These are phyloP conservation scores for Dioszegia crocea DNA, from an alignment of 768 basidiomycete genomes.

Conservation along the genomic window DNA sequence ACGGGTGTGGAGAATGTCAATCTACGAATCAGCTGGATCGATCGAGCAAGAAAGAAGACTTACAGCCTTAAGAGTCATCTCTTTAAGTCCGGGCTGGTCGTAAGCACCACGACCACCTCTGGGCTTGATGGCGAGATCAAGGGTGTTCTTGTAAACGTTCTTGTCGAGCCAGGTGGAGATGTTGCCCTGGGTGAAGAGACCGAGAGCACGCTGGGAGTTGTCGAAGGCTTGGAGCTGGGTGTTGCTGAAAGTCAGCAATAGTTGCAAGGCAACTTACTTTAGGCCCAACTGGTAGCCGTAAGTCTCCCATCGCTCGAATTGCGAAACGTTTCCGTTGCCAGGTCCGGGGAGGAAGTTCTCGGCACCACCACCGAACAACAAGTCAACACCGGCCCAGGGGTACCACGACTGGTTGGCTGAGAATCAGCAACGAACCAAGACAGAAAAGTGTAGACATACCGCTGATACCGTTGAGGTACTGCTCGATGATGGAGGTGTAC, in stretches of 20 bases:
- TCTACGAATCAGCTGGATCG: not conserved
- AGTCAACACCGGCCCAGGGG: slow-evolving; percentile 42
- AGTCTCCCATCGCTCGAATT: slow-evolving; percentile 35
- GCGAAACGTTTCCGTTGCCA: slow-evolving; percentile 27
- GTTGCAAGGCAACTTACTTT: slow-evolving; percentile 8
- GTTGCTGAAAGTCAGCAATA: slow-evolving; percentile 23
- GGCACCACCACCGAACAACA: slow-evolving; percentile 48
- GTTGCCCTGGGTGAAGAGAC: slow-evolving; percentile 47
- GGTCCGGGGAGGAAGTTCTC: slow-evolving; percentile 47
- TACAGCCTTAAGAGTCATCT: slow-evolving; percentile 51
- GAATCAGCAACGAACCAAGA: not conserved
- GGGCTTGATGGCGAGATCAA: slow-evolving; percentile 23
- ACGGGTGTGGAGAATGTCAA: slow-evolving; percentile 49
- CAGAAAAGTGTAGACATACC: not conserved
- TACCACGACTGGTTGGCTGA: slow-evolving; percentile 47
- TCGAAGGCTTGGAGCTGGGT: slow-evolving; percentile 41
- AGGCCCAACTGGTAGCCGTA: slow-evolving; percentile 47
- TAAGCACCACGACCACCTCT: slow-evolving; percentile 24
- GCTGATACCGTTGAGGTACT: slow-evolving; percentile 46
- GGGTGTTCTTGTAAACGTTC: slow-evolving; percentile 41
- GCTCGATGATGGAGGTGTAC: slow-evolving; percentile 47
- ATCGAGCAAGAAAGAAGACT: not conserved
- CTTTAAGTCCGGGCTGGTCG: slow-evolving; percentile 51
- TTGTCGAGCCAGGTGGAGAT: slow-evolving; percentile 52
- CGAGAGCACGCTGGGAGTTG: slow-evolving; percentile 45